Conservation (phyloP, 2,329 filamentous ascomycete species). For the Verticillium zaregamsianum region DNA sequence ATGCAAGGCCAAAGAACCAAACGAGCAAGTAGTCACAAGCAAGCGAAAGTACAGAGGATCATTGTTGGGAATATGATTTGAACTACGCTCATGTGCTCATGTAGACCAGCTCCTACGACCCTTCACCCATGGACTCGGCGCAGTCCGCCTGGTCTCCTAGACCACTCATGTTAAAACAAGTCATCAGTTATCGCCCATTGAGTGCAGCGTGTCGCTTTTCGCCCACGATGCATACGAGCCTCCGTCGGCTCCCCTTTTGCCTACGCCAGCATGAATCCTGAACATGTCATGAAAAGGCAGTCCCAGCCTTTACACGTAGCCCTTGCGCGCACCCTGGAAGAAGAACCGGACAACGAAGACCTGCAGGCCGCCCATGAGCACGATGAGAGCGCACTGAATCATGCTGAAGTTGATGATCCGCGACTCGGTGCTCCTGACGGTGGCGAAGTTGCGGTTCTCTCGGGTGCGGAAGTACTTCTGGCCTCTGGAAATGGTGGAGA, state of each 20-base stretch:
- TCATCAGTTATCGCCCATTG: not conserved
- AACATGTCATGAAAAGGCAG: not conserved
- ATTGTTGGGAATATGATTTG: not conserved
- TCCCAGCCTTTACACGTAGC: slow-evolving; percentile 51
- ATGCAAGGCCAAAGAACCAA: too few relatives aligned
- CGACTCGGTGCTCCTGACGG: slow-evolving; percentile 90
- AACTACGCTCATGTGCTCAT: not conserved
- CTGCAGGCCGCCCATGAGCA: slow-evolving; percentile 93
- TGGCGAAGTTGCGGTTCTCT: slow-evolving; percentile 98
- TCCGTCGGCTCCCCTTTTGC: not conserved
- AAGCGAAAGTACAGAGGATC: not conserved
- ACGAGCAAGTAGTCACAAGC: too few relatives aligned
- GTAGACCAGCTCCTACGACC: not conserved
- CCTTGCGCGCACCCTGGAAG: slow-evolving; percentile 81
- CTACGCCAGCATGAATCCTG: not conserved
- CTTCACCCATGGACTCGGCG: not conserved
- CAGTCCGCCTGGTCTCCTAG: not conserved
- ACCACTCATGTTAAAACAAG: not conserved
- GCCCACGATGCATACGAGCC: not conserved
- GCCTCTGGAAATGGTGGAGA: slow-evolving; percentile 92
- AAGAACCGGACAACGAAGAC: slow-evolving; percentile 98
- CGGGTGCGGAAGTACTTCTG: slow-evolving; percentile 99
- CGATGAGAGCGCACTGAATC: slow-evolving; percentile 85
- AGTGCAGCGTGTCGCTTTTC: not conserved
- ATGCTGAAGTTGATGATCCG: slow-evolving; percentile 97